Evolutionary conservation across 163 green algal species (phyloP).

Genomic region (Trebouxiophyceae sp.): DNA sequence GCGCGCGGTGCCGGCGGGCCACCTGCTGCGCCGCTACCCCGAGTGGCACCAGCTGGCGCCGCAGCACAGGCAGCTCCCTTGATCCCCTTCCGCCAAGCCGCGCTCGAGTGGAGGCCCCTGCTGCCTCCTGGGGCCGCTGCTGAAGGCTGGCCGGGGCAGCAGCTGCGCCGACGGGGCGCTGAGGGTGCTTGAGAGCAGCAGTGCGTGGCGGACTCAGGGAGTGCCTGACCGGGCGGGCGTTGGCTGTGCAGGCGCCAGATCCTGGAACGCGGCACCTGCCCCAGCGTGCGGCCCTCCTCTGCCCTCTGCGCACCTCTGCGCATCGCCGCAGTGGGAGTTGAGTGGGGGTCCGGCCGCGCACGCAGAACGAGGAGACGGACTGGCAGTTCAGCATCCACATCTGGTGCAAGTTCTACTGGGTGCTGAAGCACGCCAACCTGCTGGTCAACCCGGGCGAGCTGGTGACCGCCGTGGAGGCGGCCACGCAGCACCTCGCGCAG

Average conservation of each 20-base stretch:
- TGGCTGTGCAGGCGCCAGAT: not conserved
- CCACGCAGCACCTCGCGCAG: not conserved
- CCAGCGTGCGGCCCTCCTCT: not conserved
- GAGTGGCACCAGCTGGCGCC: slow-evolving; percentile 9
- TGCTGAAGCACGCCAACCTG: slow-evolving; percentile 14
- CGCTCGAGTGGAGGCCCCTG: not conserved
- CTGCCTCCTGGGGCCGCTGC: not conserved
- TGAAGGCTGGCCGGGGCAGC: not conserved
- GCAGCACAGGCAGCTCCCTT: not conserved
- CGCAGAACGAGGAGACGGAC: slow-evolving; percentile 13
- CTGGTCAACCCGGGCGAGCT: slow-evolving; percentile 6
- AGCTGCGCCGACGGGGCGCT: not conserved
- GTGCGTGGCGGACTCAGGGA: too few species aligned
- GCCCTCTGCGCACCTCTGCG: not conserved
- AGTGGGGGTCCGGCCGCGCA: not conserved
- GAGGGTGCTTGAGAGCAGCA: not conserved
- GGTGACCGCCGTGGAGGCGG: not conserved
- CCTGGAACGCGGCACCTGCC: not conserved
- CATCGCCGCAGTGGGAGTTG: not conserved
- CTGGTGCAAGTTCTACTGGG: slow-evolving; percentile 18
- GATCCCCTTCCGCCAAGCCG: not conserved
- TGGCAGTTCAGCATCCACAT: slow-evolving; percentile 12
- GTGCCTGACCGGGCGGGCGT: not conserved
- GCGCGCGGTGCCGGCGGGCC: slow-evolving; percentile 19
- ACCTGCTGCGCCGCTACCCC: slow-evolving; percentile 11